These are phyloP conservation scores for Hypoxylon sp. DNA, from an alignment of 2,329 filamentous ascomycete genomes.

Conservation along the genomic window DNA sequence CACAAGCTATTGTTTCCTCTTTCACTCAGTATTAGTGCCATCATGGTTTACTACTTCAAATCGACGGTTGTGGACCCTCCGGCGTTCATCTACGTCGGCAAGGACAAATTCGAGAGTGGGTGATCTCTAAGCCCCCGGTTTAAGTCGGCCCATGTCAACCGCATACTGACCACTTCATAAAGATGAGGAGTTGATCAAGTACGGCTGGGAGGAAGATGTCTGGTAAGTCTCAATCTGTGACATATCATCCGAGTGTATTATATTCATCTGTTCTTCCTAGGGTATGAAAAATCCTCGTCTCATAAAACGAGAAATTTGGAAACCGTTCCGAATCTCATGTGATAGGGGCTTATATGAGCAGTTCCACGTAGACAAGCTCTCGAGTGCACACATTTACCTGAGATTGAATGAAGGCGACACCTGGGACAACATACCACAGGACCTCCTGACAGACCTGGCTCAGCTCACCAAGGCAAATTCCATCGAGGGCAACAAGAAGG, in stretches of 20 bases:
- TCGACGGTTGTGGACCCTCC: slow-evolving; percentile 86
- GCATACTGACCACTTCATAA: slow-evolving; percentile 41
- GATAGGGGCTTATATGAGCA: slow-evolving; percentile 55
- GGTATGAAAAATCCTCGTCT: slow-evolving; percentile 50
- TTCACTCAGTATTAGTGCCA: slow-evolving; percentile 23
- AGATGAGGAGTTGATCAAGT: slow-evolving; percentile 98
- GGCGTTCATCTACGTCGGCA: slow-evolving; percentile 95
- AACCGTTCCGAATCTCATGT: slow-evolving; percentile 29
- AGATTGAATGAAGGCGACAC: slow-evolving; percentile 82
- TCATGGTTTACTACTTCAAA: slow-evolving; percentile 96
- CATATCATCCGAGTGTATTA: background rate
- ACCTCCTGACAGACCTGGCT: slow-evolving; percentile 87
- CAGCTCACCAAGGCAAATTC: slow-evolving; percentile 99
- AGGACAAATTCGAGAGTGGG: slow-evolving; percentile 99
- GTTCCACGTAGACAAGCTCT: slow-evolving; percentile 99
- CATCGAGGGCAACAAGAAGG: slow-evolving; percentile 99
- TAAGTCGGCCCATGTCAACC: slow-evolving; percentile 30
- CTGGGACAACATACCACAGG: slow-evolving; percentile 85
- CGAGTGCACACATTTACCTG: slow-evolving; percentile 95
- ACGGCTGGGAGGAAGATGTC: slow-evolving; percentile 94
- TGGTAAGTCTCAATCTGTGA: slow-evolving; percentile 72
- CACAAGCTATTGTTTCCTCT: too few relatives aligned
- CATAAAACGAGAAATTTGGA: slow-evolving; percentile 5
- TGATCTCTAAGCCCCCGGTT: slow-evolving; percentile 34
- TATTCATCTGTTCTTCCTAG: slow-evolving; percentile 46